Percentiles rank a stretch among this genome's conserved stretches.
Evolutionary conservation across 1,284 basidiomycete species (phyloP).

Genomic region (Violaceomyces palustris): DNA sequence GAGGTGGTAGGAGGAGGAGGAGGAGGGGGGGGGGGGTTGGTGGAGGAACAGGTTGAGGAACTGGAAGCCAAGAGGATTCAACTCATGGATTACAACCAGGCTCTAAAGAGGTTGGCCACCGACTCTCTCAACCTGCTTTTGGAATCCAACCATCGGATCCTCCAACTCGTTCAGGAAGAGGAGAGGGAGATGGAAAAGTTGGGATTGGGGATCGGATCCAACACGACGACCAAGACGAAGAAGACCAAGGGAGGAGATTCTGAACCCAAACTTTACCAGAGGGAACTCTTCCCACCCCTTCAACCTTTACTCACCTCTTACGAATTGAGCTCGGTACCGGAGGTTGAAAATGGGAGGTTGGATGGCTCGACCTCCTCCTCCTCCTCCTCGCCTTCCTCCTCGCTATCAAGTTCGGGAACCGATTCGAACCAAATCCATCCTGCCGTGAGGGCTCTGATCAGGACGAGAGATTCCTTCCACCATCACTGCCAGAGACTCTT

Average conservation of each 20-base stretch:
- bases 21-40: constrained; percentile 3
- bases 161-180: constrained; percentile 24
- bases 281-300: constrained; percentile 27
- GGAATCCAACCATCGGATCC: constrained; percentile 15
- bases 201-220: no score
- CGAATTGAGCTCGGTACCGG: no score
- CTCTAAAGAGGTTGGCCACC: constrained; percentile 27
- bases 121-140: constrained; percentile 30
- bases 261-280: constrained; percentile 12
- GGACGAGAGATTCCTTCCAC: constrained; percentile 12
- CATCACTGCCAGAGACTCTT: no score
- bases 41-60: constrained; percentile 29
- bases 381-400: neutral
- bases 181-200: no score
- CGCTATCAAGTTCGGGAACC: neutral
- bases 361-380: no score
- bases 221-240: constrained; percentile 13
- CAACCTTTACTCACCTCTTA: neutral
- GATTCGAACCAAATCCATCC: constrained; percentile 2
- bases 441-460: constrained; percentile 17
- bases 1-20: constrained; percentile 1
- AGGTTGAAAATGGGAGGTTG: no score
- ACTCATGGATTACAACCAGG: constrained; percentile 29
- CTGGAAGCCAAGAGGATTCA: constrained; percentile 24
- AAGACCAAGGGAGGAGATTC: neutral